phyloP scores from a whole-genome alignment of 257 asterid species.

The Scutellaria galericulata region DNA sequence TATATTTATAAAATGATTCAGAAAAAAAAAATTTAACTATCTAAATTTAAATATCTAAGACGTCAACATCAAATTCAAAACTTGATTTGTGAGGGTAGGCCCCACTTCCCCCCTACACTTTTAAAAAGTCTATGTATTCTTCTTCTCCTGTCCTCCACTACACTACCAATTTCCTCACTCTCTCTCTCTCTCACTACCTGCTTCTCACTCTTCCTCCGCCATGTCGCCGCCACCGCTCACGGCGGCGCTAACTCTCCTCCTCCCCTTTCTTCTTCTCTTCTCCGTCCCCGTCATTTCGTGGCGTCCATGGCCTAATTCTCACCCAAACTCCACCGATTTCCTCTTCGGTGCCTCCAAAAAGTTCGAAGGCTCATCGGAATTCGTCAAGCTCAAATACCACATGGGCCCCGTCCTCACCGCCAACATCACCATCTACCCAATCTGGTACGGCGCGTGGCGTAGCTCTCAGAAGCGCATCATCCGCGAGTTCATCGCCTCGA shows the following conservation, averaged over 20 bases:
- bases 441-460: constrained; percentile 83
- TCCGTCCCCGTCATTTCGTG: constrained; percentile 42
- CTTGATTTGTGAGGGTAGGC: constrained; percentile 28
- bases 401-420: constrained; percentile 92
- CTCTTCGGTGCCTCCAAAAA: constrained; percentile 67
- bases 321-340: constrained; percentile 49
- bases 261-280: constrained; percentile 32
- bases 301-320: constrained; percentile 76
- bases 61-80: no score
- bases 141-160: constrained; percentile 56
- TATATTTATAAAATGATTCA: no score
- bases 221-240: constrained; percentile 15
- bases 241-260: constrained; percentile 22
- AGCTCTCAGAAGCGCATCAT: constrained; percentile 73
- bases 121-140: constrained; percentile 41
- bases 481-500: constrained; percentile 76
- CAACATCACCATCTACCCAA: constrained; percentile 78
- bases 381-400: constrained; percentile 69
- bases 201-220: not conserved
- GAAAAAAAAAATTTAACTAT: no score
- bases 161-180: not conserved
- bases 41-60: not conserved
- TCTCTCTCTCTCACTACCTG: constrained; percentile 6
- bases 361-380: constrained; percentile 83
- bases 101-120: constrained; percentile 54